phyloP scores from a whole-genome alignment of 306 rosid genomes.

The Quercus wislizeni region DNA sequence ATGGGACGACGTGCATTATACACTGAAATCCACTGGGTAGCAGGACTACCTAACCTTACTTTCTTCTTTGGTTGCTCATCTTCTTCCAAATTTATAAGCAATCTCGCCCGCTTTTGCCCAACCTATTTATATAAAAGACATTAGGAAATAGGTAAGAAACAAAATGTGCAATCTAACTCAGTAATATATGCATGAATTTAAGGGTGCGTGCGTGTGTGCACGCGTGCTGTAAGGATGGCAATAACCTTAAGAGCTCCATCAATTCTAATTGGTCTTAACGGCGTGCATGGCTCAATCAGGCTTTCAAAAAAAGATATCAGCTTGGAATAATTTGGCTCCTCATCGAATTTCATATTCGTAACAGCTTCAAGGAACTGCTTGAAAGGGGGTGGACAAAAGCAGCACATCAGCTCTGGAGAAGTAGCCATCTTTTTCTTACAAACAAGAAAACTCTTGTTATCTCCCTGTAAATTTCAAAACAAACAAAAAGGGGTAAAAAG shows the following conservation, averaged over 20 bases:
- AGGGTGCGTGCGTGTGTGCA: neutral
- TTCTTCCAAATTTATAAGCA: slow-evolving; percentile 77
- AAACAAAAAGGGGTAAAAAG: neutral
- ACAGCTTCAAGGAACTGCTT: slow-evolving; percentile 88
- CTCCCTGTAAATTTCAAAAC: slow-evolving; percentile 60
- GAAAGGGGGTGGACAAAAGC: slow-evolving; percentile 86
- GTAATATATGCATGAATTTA: neutral
- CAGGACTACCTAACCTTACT: slow-evolving; percentile 87
- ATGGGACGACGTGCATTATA: slow-evolving; percentile 93
- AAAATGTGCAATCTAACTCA: slow-evolving; percentile 1
- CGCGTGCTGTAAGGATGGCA: neutral
- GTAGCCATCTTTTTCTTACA: slow-evolving; percentile 94
- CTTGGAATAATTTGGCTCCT: slow-evolving; percentile 89
- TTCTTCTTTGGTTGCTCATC: slow-evolving; percentile 97
- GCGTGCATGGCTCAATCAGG: slow-evolving; percentile 73
- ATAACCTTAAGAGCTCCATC: slow-evolving; percentile 93
- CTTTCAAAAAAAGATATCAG: slow-evolving; percentile 78
- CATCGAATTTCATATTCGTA: slow-evolving; percentile 84
- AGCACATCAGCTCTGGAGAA: slow-evolving; percentile 89
- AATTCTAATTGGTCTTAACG: slow-evolving; percentile 75
- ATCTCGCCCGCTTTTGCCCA: slow-evolving; percentile 85
- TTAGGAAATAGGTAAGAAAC: slow-evolving; percentile 9
- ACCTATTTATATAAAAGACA: slow-evolving; percentile 44
- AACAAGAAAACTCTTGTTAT: slow-evolving; percentile 92
- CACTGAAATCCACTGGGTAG: slow-evolving; percentile 93